Conservation (phyloP, 768 basidiomycete species). For the Lactarius tabidus region DNA sequence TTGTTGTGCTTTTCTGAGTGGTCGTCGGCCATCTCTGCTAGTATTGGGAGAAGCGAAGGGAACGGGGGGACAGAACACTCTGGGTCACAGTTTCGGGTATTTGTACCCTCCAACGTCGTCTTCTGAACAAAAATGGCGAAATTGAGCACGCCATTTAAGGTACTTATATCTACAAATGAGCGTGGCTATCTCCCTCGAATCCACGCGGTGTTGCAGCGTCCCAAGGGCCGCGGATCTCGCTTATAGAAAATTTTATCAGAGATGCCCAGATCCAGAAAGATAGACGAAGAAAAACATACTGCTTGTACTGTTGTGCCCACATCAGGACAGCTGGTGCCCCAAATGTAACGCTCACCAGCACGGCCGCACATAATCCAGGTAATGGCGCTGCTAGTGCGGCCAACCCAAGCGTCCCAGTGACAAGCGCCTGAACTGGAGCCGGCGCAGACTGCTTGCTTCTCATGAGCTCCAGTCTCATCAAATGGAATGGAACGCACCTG, state of each 20-base stretch:
- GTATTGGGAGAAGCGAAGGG: background rate
- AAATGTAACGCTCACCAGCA: conserved; percentile 59
- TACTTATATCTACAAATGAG: background rate
- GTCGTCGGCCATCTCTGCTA: conserved; percentile 19
- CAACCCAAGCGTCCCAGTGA: conserved; percentile 57
- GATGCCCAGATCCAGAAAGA: background rate
- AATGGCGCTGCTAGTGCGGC: conserved; percentile 50
- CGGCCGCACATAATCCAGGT: conserved; percentile 50
- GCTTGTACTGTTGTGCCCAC: conserved; percentile 87
- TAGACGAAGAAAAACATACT: conserved; percentile 44
- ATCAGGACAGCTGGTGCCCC: conserved; percentile 69
- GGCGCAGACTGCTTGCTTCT: conserved; percentile 42
- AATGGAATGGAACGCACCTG: conserved; percentile 44
- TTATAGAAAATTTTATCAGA: conserved; percentile 34
- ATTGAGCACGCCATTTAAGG: background rate
- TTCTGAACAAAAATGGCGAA: background rate
- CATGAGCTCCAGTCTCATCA: conserved; percentile 11
- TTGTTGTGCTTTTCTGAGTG: background rate
- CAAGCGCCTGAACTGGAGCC: conserved; percentile 40
- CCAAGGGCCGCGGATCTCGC: conserved; percentile 88
- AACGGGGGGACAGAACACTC: background rate
- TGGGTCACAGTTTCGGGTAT: background rate
- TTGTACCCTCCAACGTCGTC: background rate
- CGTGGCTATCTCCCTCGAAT: background rate
- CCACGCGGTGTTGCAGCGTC: conserved; percentile 71